These are phyloP conservation scores for Dactylonectria estremocensis DNA, from an alignment of 2,329 filamentous ascomycete species.

Conservation along the genomic window DNA sequence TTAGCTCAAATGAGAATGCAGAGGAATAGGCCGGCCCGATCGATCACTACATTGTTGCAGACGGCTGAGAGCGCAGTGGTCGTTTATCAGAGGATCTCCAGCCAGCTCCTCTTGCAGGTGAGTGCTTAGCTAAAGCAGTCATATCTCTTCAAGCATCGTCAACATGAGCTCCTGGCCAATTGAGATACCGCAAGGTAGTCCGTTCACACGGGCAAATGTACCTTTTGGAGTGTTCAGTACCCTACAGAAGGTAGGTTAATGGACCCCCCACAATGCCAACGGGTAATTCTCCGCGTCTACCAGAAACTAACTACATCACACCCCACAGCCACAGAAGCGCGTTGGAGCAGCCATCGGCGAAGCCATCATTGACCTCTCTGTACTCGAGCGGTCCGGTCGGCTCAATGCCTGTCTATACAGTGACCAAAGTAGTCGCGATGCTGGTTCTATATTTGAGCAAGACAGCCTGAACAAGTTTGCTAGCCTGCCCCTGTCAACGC, in stretches of 20 bases:
- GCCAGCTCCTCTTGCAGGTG: neutral
- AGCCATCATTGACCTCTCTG: neutral
- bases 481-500: neutral
- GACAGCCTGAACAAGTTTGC: neutral
- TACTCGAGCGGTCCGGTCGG: neutral
- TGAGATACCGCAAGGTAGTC: neutral
- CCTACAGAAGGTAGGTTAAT: neutral
- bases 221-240: neutral
- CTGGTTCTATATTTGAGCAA: neutral
- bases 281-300: neutral
- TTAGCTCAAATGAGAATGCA: neutral
- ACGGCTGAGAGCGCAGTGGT: neutral
- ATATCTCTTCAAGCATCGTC: neutral
- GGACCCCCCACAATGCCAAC: too few relatives aligned
- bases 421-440: neutral
- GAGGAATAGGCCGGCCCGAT: neutral
- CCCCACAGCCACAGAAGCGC: neutral
- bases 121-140: neutral
- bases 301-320: neutral
- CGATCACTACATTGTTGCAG: neutral
- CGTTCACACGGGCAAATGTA: neutral
- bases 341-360: constrained; percentile 1
- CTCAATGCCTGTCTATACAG: neutral
- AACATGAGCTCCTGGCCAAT: neutral
- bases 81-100: neutral